Conservation (phyloP, 2,329 filamentous ascomycete species). For the Pseudogymnoascus pannorum region DNA sequence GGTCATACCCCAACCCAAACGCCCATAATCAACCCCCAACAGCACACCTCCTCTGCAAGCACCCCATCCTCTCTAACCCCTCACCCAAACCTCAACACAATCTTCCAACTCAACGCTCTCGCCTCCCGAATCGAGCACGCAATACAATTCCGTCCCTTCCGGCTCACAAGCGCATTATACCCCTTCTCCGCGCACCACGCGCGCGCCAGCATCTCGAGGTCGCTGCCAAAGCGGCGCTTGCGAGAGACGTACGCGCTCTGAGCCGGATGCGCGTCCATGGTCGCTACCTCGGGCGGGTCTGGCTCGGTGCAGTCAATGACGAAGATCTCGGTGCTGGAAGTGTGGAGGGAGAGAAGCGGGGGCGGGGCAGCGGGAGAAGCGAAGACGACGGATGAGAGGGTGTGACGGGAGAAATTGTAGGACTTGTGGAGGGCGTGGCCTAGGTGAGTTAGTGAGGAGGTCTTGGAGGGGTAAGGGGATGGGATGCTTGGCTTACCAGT, state of each 20-base stretch:
- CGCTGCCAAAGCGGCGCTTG: constrained; percentile 39
- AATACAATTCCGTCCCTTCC: constrained; percentile 60
- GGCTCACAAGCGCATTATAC: constrained; percentile 65
- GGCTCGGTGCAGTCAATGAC: constrained; percentile 54
- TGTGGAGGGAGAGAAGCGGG: constrained; percentile 24
- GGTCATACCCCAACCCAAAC: neutral
- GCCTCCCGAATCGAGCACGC: constrained; percentile 70
- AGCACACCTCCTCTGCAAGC: neutral
- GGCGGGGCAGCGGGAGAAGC: constrained; percentile 16
- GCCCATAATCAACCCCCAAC: neutral
- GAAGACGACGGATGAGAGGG: constrained; percentile 48
- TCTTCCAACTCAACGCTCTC: constrained; percentile 59
- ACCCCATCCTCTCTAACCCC: neutral
- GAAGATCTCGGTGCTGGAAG: constrained; percentile 38
- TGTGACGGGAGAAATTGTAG: constrained; percentile 52
- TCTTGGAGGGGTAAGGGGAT: neutral
- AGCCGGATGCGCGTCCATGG: constrained; percentile 1
- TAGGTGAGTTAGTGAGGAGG: constrained; percentile 21
- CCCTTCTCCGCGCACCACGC: constrained; percentile 68
- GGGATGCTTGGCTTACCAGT: constrained; percentile 34
- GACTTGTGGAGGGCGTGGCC: constrained; percentile 58
- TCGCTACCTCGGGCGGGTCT: constrained; percentile 12
- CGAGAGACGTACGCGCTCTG: constrained; percentile 1
- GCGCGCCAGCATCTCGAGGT: constrained; percentile 62
- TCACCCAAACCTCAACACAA: constrained; percentile 29